Base-by-base conservation (phyloP, 2,329 filamentous ascomycete species). In the Fusarium sp. region DNA sequence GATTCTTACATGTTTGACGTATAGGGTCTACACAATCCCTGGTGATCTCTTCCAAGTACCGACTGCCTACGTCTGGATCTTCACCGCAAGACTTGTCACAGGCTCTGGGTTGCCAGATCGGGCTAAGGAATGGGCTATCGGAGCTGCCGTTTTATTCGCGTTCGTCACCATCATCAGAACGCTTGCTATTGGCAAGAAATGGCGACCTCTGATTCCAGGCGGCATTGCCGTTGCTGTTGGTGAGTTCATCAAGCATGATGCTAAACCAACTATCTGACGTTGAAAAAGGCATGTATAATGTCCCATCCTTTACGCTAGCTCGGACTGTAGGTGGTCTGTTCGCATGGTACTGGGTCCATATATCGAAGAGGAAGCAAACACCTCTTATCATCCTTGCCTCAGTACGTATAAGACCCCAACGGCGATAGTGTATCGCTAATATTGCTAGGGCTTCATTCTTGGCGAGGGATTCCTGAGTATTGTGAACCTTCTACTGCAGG, bases 61-160 rank as follows among this genome's bases (percentile, higher is more conserved):
- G 0, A 98, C 96, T 0, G 95, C 90, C 1, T 98, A 95, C 77
- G 94, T 99, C 7, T 99, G 96, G 96, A 92, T 99, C 55, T 98
- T 98, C 79, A 99, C 96, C 0, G 95, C 96, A 3, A 86, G 96
- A 18, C 85, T 99, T 4, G 94, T 99, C 12, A 98, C 94, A 0
- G 96, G 96, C 3, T 88, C 96, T 70, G 96, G 96, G 0, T 79
- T 99, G 43, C 96, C 96, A 1, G 84, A 88, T 1, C 94, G 94
- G 89, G 94, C 93, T 0, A 89, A 88, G 75, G 89, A 94, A 75
- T 97, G 92, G 83, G 92, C 95, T 1, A 80, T 90, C 1, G 90
- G 89, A 0, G 90, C 91, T n/a, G 94, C 91, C 1, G 76, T 87
- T 3, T 79, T 97, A 3, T 98, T 97, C 75, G 88, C 90, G 0